These are phyloP conservation scores for Plasmopara halstedii DNA, from an alignment of 352 stramenopile genomes.

Conservation along the genomic window DNA sequence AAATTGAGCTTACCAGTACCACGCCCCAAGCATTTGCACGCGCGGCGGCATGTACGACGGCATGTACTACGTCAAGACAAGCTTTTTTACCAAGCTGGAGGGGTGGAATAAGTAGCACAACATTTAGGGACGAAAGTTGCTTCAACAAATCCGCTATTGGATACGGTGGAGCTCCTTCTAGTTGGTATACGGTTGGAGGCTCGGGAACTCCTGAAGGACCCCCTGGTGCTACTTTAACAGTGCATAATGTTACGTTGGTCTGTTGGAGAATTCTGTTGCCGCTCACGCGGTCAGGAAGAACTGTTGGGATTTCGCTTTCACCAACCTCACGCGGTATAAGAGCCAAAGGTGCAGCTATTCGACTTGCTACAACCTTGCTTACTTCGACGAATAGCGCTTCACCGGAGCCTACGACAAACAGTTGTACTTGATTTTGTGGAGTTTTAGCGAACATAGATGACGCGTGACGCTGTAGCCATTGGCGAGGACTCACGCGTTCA, in stretches of 20 bases:
- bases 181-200: constrained; percentile 32
- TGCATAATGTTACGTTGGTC: constrained; percentile 63
- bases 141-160: constrained; percentile 48
- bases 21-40: constrained; percentile 62
- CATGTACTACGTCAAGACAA: constrained; percentile 51
- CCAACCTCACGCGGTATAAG: constrained; percentile 23
- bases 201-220: constrained; percentile 1
- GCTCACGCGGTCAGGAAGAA: constrained; percentile 8
- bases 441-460: constrained; percentile 35
- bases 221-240: constrained; percentile 41
- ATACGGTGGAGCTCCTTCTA: constrained; percentile 27
- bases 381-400: constrained; percentile 65
- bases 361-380: constrained; percentile 48
- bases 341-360: constrained; percentile 44
- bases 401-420: constrained; percentile 72
- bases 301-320: constrained; percentile 41
- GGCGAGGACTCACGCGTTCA: constrained; percentile 24
- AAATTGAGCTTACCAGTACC: constrained; percentile 64
- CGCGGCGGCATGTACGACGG: constrained; percentile 38
- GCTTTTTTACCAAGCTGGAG: constrained; percentile 37
- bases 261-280: constrained; percentile 26
- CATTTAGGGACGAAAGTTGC: constrained; percentile 53
- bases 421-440: constrained; percentile 59
- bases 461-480: constrained; percentile 43
- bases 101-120: constrained; percentile 64